phyloP scores from a whole-genome alignment of 2,329 filamentous ascomycete genomes.

The Sporothrix inflata region DNA sequence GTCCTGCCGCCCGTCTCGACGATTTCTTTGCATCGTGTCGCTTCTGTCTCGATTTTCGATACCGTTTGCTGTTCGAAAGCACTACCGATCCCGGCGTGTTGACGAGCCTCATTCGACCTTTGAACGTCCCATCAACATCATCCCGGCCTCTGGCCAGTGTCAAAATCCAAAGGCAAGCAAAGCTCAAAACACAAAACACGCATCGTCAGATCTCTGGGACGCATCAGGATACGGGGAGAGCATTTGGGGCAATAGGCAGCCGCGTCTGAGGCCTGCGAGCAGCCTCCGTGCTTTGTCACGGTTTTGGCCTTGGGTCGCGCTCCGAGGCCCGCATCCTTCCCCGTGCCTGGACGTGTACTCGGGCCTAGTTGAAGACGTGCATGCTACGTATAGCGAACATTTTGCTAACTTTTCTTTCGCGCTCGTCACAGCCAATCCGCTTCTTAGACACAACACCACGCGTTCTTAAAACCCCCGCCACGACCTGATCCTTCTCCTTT shows the following conservation, averaged over 20 bases:
- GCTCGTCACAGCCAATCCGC: conserved; percentile 1
- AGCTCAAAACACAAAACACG: conserved; percentile 5
- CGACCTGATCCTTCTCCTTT: background rate
- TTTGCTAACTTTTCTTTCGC: conserved; percentile 21
- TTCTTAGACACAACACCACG: conserved; percentile 9
- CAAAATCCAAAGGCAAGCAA: conserved; percentile 19
- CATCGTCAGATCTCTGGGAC: background rate
- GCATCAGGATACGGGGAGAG: background rate
- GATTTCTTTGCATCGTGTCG: background rate
- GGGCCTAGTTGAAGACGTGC: background rate
- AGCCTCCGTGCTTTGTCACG: conserved; percentile 5
- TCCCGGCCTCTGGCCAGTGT: background rate
- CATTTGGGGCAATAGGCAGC: background rate
- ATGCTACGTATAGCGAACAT: background rate
- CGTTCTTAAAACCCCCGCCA: background rate
- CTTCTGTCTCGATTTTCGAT: conserved; percentile 3
- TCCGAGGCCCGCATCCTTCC: conserved; percentile 7
- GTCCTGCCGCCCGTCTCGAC: background rate
- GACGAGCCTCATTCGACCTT: background rate
- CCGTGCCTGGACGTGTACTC: background rate
- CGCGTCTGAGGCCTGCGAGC: background rate
- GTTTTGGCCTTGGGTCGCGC: background rate
- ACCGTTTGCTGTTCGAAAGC: conserved; percentile 9
- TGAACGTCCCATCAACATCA: background rate
- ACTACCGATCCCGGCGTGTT: background rate